Percentiles rank a stretch among this genome's conserved stretches.
Evolutionary conservation across 2,329 filamentous ascomycete genomes (phyloP).

Genomic region (Spiromastix sp.): DNA sequence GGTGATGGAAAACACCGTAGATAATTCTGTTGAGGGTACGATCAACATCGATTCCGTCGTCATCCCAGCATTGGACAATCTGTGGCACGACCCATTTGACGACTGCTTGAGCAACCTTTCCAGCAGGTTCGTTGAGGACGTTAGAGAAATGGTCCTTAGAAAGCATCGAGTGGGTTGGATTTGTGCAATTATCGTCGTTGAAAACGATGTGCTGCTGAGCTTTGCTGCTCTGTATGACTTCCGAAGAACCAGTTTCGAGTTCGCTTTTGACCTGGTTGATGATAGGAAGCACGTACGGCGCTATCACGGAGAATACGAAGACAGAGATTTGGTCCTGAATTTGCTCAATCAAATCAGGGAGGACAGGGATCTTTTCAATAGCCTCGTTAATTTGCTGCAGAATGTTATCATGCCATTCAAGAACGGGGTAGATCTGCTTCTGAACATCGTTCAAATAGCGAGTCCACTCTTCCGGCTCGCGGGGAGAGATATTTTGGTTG

Average conservation of each 20-base stretch:
- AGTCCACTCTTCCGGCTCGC: constrained; percentile 75
- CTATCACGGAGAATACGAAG: constrained; percentile 86
- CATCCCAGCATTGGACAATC: constrained; percentile 77
- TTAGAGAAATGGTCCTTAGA: constrained; percentile 95
- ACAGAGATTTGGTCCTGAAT: constrained; percentile 77
- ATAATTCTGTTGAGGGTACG: constrained; percentile 67
- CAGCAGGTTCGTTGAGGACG: constrained; percentile 78
- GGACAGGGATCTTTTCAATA: constrained; percentile 73
- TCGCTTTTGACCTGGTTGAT: constrained; percentile 80
- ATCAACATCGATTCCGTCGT: constrained; percentile 59
- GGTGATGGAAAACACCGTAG: constrained; percentile 76
- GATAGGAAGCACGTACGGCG: constrained; percentile 77
- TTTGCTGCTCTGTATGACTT: constrained; percentile 77
- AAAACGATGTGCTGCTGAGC: constrained; percentile 83
- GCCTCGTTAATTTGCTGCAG: constrained; percentile 68
- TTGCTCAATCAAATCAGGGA: constrained; percentile 77
- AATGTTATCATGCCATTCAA: constrained; percentile 83
- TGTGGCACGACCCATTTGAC: constrained; percentile 82
- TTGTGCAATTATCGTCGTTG: constrained; percentile 60
- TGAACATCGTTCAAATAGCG: constrained; percentile 63
- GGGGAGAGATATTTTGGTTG: constrained; percentile 62
- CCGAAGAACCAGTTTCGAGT: constrained; percentile 71
- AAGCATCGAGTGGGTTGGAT: constrained; percentile 92
- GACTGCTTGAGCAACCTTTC: constrained; percentile 67
- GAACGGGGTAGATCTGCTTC: constrained; percentile 74